phyloP scores from a whole-genome alignment of 2,329 filamentous ascomycete genomes.

The Thelonectria olida region DNA sequence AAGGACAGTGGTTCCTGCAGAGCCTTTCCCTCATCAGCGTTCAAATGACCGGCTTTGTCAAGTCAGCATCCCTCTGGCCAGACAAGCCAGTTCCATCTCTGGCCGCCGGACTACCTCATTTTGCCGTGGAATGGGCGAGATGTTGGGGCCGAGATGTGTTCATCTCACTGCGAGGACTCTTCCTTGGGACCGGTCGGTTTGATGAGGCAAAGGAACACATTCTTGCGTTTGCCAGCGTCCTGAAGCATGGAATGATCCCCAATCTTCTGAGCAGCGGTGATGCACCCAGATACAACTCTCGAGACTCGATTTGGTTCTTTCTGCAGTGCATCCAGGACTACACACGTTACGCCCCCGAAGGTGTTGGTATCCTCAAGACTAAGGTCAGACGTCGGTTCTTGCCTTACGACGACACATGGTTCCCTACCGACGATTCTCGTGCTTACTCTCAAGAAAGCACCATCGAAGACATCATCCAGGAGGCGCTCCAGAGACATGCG shows the following conservation, averaged over 20 bases:
- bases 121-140: constrained; percentile 90
- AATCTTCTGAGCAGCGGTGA: constrained; percentile 90
- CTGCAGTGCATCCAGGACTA: constrained; percentile 97
- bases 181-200: constrained; percentile 88
- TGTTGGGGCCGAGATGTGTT: constrained; percentile 99
- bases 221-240: constrained; percentile 89
- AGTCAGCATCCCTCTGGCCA: constrained; percentile 91
- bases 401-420: constrained; percentile 96
- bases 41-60: constrained; percentile 88
- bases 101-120: constrained; percentile 93
- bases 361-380: constrained; percentile 76
- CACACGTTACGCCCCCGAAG: constrained; percentile 80
- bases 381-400: constrained; percentile 86
- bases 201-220: constrained; percentile 94
- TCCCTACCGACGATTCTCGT: constrained; percentile 79
- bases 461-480: constrained; percentile 89
- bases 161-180: constrained; percentile 92
- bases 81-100: constrained; percentile 84
- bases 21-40: constrained; percentile 90
- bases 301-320: constrained; percentile 98
- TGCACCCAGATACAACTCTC: constrained; percentile 90
- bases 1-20: constrained; percentile 89
- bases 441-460: constrained; percentile 88
- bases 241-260: constrained; percentile 98
- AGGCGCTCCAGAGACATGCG: constrained; percentile 91